These are phyloP conservation scores for Septoria linicola DNA, from an alignment of 2,329 filamentous ascomycete genomes.

Conservation along the genomic window DNA sequence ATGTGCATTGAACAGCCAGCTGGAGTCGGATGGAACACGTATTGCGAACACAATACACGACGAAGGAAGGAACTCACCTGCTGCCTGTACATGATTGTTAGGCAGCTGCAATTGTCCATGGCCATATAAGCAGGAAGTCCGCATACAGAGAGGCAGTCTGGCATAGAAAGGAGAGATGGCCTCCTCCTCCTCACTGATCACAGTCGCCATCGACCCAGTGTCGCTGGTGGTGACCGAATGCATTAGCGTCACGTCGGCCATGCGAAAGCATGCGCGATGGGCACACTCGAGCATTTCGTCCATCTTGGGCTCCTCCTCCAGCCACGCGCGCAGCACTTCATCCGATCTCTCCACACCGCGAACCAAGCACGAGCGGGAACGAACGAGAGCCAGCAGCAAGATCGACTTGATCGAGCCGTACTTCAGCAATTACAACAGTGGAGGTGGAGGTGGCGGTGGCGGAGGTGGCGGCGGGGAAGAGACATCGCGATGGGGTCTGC, in stretches of 20 bases:
- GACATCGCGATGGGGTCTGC: slow-evolving; percentile 84
- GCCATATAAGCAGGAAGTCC: too few species aligned
- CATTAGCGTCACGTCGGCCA: slow-evolving; percentile 95
- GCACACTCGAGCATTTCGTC: slow-evolving; percentile 94
- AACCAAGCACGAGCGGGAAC: slow-evolving; percentile 36
- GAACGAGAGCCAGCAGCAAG: slow-evolving; percentile 34
- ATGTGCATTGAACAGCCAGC: too few species aligned
- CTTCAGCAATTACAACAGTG: slow-evolving; percentile 10
- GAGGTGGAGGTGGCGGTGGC: slow-evolving; percentile 1
- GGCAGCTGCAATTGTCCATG: too few species aligned
- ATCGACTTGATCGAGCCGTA: slow-evolving; percentile 34
- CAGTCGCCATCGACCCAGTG: slow-evolving; percentile 41
- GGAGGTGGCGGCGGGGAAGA: slow-evolving; percentile 22
- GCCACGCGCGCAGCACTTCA: slow-evolving; percentile 17
- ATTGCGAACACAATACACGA: too few species aligned
- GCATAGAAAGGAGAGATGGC: too few species aligned
- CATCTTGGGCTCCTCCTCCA: slow-evolving; percentile 65
- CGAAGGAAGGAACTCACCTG: too few species aligned
- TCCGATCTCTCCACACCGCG: slow-evolving; percentile 19
- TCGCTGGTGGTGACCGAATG: slow-evolving; percentile 92
- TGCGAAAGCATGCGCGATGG: slow-evolving; percentile 96
- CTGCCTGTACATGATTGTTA: too few species aligned
- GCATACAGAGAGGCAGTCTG: too few species aligned
- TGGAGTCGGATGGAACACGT: too few species aligned
- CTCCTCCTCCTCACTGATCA: slow-evolving; percentile 21